Percentiles rank a stretch among this genome's conserved stretches.
Conservation (phyloP, 345 rosid genomes). For the Mercurialis annua region DNA sequence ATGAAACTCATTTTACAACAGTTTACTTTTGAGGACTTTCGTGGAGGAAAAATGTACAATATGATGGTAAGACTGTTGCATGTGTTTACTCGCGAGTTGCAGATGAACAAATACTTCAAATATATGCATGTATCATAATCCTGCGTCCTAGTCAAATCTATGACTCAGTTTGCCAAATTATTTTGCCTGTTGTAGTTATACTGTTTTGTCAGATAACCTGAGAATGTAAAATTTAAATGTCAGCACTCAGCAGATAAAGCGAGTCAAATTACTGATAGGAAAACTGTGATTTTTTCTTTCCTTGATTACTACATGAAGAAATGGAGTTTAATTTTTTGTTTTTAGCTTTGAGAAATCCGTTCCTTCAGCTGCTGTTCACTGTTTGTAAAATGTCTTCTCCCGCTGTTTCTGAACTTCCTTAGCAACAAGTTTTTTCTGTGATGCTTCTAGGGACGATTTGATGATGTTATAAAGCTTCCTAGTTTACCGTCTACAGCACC, state of each 20-base stretch:
- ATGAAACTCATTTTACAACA: no score
- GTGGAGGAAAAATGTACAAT: no score
- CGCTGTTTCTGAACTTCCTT: not conserved
- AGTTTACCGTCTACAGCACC: constrained; percentile 54
- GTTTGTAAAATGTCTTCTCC: not conserved
- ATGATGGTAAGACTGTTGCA: no score
- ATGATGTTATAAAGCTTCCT: constrained; percentile 60
- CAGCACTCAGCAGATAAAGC: not conserved
- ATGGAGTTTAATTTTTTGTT: not conserved
- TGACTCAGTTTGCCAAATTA: not conserved
- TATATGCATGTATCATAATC: no score
- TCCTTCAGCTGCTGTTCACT: not conserved
- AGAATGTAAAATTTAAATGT: not conserved
- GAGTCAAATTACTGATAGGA: not conserved
- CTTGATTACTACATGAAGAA: not conserved
- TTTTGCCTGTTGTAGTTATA: not conserved
- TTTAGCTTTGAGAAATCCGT: not conserved
- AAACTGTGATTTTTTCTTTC: not conserved
- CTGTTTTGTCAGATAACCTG: not conserved
- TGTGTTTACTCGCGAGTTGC: no score
- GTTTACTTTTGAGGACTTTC: no score
- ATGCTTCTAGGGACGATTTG: constrained; percentile 58
- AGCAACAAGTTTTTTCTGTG: constrained; percentile 5
- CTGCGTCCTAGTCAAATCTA: not conserved
- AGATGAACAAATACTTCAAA: no score